phyloP scores from a whole-genome alignment of 2,329 filamentous ascomycete species.

The Chrysoporthe deuterocubensis region DNA sequence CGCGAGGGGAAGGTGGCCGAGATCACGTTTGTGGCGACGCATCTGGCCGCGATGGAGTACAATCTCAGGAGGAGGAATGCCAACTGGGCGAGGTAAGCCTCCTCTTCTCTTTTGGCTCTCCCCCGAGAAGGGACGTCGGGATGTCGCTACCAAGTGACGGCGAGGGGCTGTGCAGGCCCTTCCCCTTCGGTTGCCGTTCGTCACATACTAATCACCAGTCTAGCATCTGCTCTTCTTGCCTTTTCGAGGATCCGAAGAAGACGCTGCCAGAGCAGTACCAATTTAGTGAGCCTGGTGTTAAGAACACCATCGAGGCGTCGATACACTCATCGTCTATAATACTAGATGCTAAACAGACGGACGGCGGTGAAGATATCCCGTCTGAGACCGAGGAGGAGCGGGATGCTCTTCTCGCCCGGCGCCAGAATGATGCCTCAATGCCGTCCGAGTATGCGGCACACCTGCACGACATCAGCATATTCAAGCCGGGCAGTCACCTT shows the following conservation, averaged over 20 bases:
- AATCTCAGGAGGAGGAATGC: slow-evolving; percentile 75
- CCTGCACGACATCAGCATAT: slow-evolving; percentile 68
- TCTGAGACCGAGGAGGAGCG: slow-evolving; percentile 35
- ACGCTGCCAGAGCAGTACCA: slow-evolving; percentile 22
- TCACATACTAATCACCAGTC: neutral
- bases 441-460: slow-evolving; percentile 40
- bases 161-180: neutral
- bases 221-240: slow-evolving; percentile 27
- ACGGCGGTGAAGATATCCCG: slow-evolving; percentile 26
- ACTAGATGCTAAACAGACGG: slow-evolving; percentile 22
- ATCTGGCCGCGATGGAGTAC: slow-evolving; percentile 87
- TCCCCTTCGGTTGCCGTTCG: neutral
- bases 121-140: too few species aligned
- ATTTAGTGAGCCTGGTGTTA: slow-evolving; percentile 15
- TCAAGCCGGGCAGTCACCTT: slow-evolving; percentile 73
- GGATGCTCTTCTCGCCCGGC: slow-evolving; percentile 28
- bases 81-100: slow-evolving; percentile 79
- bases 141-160: neutral
- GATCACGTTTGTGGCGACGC: slow-evolving; percentile 85
- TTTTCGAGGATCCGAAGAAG: slow-evolving; percentile 26
- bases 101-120: slow-evolving; percentile 28
- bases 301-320: slow-evolving; percentile 26
- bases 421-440: slow-evolving; percentile 9
- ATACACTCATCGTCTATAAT: slow-evolving; percentile 9
- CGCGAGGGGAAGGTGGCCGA: slow-evolving; percentile 52